Base-by-base conservation (phyloP, 2,329 filamentous ascomycete genomes). In the Chaetoscypha palmicola region DNA sequence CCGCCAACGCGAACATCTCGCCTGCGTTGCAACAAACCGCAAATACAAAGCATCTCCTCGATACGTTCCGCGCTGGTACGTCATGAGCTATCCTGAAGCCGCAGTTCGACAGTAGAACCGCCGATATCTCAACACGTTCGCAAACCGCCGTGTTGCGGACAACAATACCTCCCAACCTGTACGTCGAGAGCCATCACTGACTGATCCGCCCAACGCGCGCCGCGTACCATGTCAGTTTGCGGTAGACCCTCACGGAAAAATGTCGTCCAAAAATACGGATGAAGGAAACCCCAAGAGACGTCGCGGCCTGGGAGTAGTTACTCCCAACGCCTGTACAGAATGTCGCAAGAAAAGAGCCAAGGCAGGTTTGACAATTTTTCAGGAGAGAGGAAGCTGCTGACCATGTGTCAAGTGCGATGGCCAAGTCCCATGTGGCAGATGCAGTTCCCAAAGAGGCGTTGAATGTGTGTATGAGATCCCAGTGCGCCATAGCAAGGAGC, bases 401-500 rank as follows among this genome's bases (percentile, higher is more conserved):
- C 31, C 14, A 17, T 24, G 11, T 31, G 68, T 38, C 57, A 16
- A 79, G 76, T 82, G 78, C 55, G 77, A 82, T 54, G 78, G 78
- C 5, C 65, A 72, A 38, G 69, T 57, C 21, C 78, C 59, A 1
- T 62, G 60, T 42, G 55, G 53, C 22, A 77, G 78, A 48, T 82
- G 78, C 62, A 69, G 65, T 46, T 51, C 63, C 0, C 76, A 80
- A 68, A 62, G 35, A 49, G 71, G 73, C 23, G 62, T 70, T 30
- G 70, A 78, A 19, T 82, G 78, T 48, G 57, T 78, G 19, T 82
- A 82, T 63, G 76, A 81, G 51, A 58, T 79, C 5, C 78, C 77
- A 0, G 71, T 81, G 4, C 76, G 78, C 34, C 77, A 80, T 52
- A 80, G 77, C 9, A 82, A 82, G 49, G 77, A 81, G 48, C 71